phyloP scores from a whole-genome alignment of 2,329 filamentous ascomycete genomes.

The Colletotrichum shisoi region DNA sequence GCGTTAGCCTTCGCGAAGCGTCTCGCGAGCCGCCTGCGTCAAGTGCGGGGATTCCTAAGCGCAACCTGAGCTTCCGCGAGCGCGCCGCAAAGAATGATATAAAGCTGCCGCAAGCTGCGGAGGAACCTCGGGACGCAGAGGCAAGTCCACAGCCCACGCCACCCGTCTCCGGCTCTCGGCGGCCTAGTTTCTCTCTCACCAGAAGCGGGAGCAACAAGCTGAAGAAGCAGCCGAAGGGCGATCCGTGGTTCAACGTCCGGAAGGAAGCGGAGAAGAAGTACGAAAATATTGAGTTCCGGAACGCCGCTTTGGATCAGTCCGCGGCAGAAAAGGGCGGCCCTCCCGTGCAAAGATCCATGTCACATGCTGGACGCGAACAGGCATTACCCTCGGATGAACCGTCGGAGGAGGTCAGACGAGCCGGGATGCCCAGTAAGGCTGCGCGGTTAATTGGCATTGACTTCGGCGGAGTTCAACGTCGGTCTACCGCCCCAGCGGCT shows the following conservation, averaged over 20 bases:
- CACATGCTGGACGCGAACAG: conserved; percentile 45
- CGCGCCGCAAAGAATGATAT: conserved; percentile 59
- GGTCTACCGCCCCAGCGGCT: conserved; percentile 35
- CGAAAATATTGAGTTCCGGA: conserved; percentile 44
- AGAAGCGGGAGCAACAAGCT: conserved; percentile 67
- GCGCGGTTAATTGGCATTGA: conserved; percentile 38
- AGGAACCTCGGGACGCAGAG: conserved; percentile 21
- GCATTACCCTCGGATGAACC: conserved; percentile 47
- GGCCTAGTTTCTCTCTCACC: conserved; percentile 48
- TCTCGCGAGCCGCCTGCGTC: conserved; percentile 17
- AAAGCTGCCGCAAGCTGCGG: conserved; percentile 45
- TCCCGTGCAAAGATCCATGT: conserved; percentile 34
- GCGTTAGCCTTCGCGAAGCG: conserved; percentile 40
- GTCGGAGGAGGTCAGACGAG: conserved; percentile 18
- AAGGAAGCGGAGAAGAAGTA: conserved; percentile 54
- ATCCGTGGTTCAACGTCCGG: conserved; percentile 56
- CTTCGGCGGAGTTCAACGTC: conserved; percentile 34
- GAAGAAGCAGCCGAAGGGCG: conserved; percentile 64
- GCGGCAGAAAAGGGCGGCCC: conserved; percentile 38
- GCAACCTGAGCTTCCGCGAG: conserved; percentile 69
- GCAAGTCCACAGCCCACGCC: conserved; percentile 42
- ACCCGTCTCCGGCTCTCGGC: conserved; percentile 44
- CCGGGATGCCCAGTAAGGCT: conserved; percentile 38
- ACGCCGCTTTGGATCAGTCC: conserved; percentile 40
- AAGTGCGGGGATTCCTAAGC: conserved; percentile 53